phyloP scores from a whole-genome alignment of 164 flowering plant species.

The Platanus orientalis region DNA sequence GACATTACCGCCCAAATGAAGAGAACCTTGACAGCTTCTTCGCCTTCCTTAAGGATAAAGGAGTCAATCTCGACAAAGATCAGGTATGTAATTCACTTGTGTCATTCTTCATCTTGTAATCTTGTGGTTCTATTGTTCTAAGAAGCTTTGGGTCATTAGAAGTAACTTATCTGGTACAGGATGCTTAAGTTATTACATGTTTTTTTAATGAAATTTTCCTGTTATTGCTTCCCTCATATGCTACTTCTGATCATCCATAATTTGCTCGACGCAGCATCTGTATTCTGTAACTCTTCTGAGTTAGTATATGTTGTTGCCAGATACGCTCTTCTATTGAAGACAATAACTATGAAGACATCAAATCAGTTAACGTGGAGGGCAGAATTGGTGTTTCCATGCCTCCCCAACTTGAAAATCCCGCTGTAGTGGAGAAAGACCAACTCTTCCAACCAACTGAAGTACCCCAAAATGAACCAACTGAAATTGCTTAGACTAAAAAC shows the following conservation, averaged over 20 bases:
- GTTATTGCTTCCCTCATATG: not conserved
- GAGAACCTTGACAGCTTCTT: slow-evolving; percentile 55
- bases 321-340: slow-evolving; percentile 49
- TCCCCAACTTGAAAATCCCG: slow-evolving; percentile 12
- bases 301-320: slow-evolving; percentile 33
- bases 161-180: too few relatives aligned
- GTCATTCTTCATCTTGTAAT: too few relatives aligned
- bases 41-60: slow-evolving; percentile 55
- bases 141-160: not conserved
- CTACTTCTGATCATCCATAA: too few relatives aligned
- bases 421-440: slow-evolving; percentile 11
- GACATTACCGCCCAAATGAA: slow-evolving; percentile 83
- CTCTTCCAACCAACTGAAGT: slow-evolving; percentile 15
- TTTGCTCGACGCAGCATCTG: not conserved
- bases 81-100: slow-evolving; percentile 38
- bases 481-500: slow-evolving; percentile 19
- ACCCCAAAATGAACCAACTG: slow-evolving; percentile 9
- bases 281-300: not conserved
- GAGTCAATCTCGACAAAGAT: slow-evolving; percentile 57
- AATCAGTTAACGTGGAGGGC: slow-evolving; percentile 9
- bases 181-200: not conserved
- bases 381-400: slow-evolving; percentile 13
- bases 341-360: slow-evolving; percentile 37
- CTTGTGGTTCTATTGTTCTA: too few relatives aligned
- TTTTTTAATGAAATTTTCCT: not conserved